Base-by-base conservation (phyloP, 2,329 filamentous ascomycete species). In the Aphanoascus verrucosus region DNA sequence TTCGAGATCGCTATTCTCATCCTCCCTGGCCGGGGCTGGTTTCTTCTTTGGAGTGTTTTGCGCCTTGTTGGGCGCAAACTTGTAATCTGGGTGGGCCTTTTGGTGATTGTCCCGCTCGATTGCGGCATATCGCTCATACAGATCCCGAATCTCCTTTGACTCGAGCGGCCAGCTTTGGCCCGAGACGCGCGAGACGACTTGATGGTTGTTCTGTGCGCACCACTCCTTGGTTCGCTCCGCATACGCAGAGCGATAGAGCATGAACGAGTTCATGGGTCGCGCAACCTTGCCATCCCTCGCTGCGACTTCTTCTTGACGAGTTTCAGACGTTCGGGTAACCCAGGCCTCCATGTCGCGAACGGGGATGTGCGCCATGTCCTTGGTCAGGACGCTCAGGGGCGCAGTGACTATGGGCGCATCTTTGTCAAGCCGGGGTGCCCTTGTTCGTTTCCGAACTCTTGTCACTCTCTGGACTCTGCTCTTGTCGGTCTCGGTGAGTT, bases 261-360 rank as follows among this genome's bases (percentile, higher is more conserved):
- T 95, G 73, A 97, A 98, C 0, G 88, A 91, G 68, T 98, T 98
- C 85, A 96, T 94, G 2, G 93, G 90, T 31, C 93, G 79, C 63
- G 91, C 88, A 60, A 97, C 79, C 66, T 90, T 89, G 23, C 86
- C 86, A 35, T 82, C 74, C 62, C 83, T 88, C 61, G 80, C 78
- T 42, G 81, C 78, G 8, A 85, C 82, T 67, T 95, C 89, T 52
- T 74, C 71, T 47, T 74, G 75, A 54, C 91, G 80, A 5, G 77
- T 77, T 54, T 87, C 83, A 1, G 74, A 70, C 8, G 85, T 74
- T 49, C 91, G 80, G 62, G 84, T 81, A 35, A 94, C 89, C 74
- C 86, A 94, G 23, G 76, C 75, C 50, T 84, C 81, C 72, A 96
- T 95, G 67, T 97, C 84, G 49, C 80, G 79, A 47, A 94, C 74